Base-by-base conservation (phyloP, 768 basidiomycete species). In the Boletus sp. region DNA sequence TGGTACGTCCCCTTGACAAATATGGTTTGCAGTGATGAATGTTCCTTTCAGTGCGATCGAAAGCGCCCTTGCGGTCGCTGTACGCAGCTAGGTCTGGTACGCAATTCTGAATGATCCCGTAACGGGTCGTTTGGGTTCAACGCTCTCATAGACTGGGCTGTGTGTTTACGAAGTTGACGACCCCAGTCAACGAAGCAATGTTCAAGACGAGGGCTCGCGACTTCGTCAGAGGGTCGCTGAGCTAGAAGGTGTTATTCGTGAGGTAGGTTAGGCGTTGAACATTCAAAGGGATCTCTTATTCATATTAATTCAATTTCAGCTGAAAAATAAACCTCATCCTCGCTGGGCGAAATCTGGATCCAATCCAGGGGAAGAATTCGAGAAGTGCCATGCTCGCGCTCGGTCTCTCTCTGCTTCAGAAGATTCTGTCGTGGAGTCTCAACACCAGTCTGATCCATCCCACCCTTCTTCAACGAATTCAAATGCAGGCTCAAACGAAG, bases 101-200 rank as follows among this genome's bases (percentile, higher is more conserved):
- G 74, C 50, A 60, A 67, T 33, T 61, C 63, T 55, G 61, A 68
- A 51, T 69, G 65, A 61, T 70, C 53, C 64, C 48, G 36, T 69
- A 28, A 64, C 62, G 36, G 52, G 64, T 52, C 65, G 62, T 46
- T 18, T n/a, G 36, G 17, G 30, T 48, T 56, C 20, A 59, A 50
- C 17, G 28, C 12, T 47, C 18, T 40, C 36, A 42, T 60, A 90
- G 88, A 91, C 88, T 47, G 90, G 89, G 1, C 76, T 90, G 5
- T 93, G 90, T 66, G 86, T 92, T 10, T 93, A 93, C 63, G 89
- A 93, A 68, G 83, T 92, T 7, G 90, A 92, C 64, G 88, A 90
- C 64, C 86, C 86, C 28, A 82, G 71, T 57, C 81, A 84, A 69
- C 78, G 82, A 65, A 75, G 73, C 12, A 67, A 75, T 49, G 64